These are phyloP conservation scores for Eimeria maxima DNA, from an alignment of 169 alveolate species.

Conservation along the genomic window DNA sequence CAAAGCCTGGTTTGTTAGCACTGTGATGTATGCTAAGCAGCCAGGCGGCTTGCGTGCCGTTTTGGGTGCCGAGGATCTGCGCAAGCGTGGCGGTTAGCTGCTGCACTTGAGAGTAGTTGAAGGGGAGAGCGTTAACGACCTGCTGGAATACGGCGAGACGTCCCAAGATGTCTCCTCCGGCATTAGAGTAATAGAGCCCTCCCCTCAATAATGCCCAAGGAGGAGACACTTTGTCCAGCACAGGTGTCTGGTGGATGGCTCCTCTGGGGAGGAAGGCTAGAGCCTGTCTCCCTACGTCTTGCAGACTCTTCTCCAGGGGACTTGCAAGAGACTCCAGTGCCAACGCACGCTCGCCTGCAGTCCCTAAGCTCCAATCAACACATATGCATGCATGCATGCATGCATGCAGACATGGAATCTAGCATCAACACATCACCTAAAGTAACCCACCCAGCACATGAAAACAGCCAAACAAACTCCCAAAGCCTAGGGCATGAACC, in stretches of 20 bases:
- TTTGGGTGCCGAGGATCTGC: too few relatives aligned
- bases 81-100: not conserved
- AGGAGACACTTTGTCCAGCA: conserved; percentile 16
- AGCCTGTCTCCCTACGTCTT: not conserved
- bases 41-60: not conserved
- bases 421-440: not conserved
- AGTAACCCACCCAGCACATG: not conserved
- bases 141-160: not conserved
- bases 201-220: not conserved
- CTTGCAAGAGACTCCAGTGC: not conserved
- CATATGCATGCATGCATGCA: too few relatives aligned
- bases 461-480: too few relatives aligned
- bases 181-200: not conserved
- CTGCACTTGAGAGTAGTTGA: not conserved
- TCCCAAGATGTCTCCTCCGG: not conserved
- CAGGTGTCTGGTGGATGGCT: not conserved
- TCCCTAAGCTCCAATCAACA: too few relatives aligned
- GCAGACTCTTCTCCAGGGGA: not conserved
- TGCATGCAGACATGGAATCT: not conserved
- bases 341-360: not conserved
- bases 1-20: not conserved
- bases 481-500: not conserved
- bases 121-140: not conserved
- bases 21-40: not conserved
- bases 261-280: not conserved